phyloP scores from a whole-genome alignment of 768 basidiomycete species.

The Boletellus ananiceps region DNA sequence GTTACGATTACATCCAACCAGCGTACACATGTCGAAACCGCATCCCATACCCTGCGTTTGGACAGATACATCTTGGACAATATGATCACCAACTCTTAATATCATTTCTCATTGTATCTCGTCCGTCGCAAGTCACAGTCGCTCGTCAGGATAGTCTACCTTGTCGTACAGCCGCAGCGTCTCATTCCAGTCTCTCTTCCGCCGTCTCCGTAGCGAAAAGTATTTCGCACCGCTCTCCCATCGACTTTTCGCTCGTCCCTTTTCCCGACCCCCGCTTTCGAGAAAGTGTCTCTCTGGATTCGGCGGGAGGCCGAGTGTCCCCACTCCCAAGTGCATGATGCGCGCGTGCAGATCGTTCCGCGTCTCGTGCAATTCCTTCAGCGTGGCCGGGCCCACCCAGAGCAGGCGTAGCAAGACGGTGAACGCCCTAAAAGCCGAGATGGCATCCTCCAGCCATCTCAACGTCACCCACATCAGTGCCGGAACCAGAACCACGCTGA shows the following conservation, averaged over 20 bases:
- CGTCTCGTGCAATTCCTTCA: slow-evolving; percentile 49
- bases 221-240: slow-evolving; percentile 75
- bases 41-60: slow-evolving; percentile 10
- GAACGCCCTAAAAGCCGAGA: slow-evolving; percentile 75
- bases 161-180: slow-evolving; percentile 76
- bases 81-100: too few species aligned
- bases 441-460: slow-evolving; percentile 83
- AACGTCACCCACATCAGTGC: slow-evolving; percentile 85
- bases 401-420: slow-evolving; percentile 58
- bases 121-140: slow-evolving; percentile 6
- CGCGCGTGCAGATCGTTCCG: slow-evolving; percentile 59
- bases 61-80: not conserved
- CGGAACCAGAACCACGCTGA: slow-evolving; percentile 62
- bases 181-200: slow-evolving; percentile 91
- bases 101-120: not conserved
- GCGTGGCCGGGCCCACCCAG: slow-evolving; percentile 51
- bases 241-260: slow-evolving; percentile 56
- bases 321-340: slow-evolving; percentile 60
- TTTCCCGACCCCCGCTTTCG: slow-evolving; percentile 56
- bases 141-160: slow-evolving; percentile 73
- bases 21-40: not conserved
- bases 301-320: slow-evolving; percentile 55
- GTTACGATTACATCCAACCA: not conserved
- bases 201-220: slow-evolving; percentile 71
- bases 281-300: slow-evolving; percentile 67